These are phyloP conservation scores for Adiantum capillusveneris DNA, from an alignment of 75 land plant species.

Conservation along the genomic window DNA sequence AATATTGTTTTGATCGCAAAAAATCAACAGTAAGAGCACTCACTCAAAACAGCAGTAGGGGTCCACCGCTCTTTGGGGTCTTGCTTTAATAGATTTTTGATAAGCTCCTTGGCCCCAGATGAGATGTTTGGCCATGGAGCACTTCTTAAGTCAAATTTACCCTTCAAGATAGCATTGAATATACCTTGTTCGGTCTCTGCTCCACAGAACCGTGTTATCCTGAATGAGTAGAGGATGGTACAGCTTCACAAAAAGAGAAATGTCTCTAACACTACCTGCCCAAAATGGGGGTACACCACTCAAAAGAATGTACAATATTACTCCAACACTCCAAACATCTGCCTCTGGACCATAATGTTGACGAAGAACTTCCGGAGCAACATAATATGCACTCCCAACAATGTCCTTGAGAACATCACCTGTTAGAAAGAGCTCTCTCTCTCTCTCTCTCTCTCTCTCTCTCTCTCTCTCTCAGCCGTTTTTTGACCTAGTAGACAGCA, in stretches of 20 bases:
- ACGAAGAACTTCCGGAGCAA: conserved; percentile 3
- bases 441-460: no score
- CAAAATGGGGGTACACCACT: conserved; percentile 8
- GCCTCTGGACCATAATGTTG: conserved; percentile 3
- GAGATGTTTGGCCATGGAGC: conserved; percentile 62
- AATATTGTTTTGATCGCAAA: no score
- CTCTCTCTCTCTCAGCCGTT: no score
- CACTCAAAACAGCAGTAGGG: conserved; percentile 70
- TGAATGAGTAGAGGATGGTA: no score
- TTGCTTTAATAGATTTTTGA: conserved; percentile 35
- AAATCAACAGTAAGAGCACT: conserved; percentile 5
- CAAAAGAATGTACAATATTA: conserved; percentile 6
- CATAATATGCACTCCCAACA: conserved; percentile 9
- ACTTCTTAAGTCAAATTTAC: conserved; percentile 31
- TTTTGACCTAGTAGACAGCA: no score
- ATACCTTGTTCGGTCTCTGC: conserved; percentile 51
- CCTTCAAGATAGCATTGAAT: conserved; percentile 43
- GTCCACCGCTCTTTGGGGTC: conserved; percentile 40
- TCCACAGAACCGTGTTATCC: no score
- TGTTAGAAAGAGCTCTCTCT: not conserved
- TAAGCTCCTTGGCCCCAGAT: conserved; percentile 42
- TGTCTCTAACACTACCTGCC: no score
- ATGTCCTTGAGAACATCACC: conserved; percentile 2
- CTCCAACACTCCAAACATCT: conserved; percentile 5
- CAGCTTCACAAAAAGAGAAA: no score